These are phyloP conservation scores for Calamus simplicifolius DNA, from an alignment of 176 grass and related monocot genomes.

Conservation along the genomic window DNA sequence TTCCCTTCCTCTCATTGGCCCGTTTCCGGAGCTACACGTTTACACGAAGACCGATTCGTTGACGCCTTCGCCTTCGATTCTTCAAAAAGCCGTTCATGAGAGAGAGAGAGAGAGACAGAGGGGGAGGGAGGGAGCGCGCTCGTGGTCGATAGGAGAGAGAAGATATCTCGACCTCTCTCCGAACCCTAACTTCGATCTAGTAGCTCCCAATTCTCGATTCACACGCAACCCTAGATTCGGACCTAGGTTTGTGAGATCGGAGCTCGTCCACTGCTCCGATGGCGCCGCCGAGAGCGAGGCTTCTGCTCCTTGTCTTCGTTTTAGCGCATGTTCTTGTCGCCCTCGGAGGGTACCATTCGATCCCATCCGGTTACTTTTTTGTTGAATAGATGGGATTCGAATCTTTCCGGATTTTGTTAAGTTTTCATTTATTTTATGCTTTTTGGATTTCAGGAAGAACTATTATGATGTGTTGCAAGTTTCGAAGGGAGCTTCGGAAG, in stretches of 20 bases:
- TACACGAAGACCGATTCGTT: not conserved
- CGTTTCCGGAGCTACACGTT: constrained; percentile 5
- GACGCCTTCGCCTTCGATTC: not conserved
- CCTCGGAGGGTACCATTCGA: constrained; percentile 24
- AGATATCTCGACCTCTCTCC: not conserved
- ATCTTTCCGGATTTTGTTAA: not conserved
- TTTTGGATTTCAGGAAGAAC: constrained; percentile 48
- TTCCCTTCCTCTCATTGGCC: constrained; percentile 27
- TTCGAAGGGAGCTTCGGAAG: constrained; percentile 78
- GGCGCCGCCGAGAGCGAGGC: constrained; percentile 24
- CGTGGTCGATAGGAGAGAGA: not conserved
- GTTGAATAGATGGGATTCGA: not conserved
- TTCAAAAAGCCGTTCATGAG: not conserved
- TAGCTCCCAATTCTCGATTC: not conserved
- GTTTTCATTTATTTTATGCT: too few species aligned
- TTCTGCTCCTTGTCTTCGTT: constrained; percentile 25
- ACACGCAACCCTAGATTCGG: not conserved
- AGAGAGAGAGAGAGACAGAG: not conserved
- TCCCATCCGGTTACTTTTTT: not conserved
- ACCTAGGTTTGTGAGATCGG: not conserved
- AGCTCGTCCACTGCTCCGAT: constrained; percentile 13
- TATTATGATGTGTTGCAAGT: constrained; percentile 95
- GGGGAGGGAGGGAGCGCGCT: not conserved
- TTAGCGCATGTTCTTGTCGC: constrained; percentile 15
- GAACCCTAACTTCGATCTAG: not conserved